Percentiles rank a stretch among this genome's conserved stretches.
phyloP scores from a whole-genome alignment of 805 yeast genomes.

The Lipomyces lipofer region DNA sequence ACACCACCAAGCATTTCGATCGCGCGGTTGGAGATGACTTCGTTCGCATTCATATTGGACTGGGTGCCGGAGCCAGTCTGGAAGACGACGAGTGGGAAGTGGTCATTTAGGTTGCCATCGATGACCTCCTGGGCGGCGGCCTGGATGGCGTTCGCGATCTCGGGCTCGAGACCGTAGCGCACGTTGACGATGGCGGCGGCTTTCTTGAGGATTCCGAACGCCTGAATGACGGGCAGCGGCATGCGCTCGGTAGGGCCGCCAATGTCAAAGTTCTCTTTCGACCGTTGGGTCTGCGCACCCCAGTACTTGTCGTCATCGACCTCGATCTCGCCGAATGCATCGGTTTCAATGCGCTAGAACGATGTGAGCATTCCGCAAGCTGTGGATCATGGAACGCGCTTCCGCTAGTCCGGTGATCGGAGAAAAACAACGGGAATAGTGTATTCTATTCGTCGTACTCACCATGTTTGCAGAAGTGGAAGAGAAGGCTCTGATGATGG shows the following conservation, averaged over 20 bases:
- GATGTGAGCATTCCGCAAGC: not conserved
- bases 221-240: slow-evolving; percentile 87
- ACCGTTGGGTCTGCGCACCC: slow-evolving; percentile 96
- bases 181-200: slow-evolving; percentile 92
- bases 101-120: slow-evolving; percentile 86
- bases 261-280: slow-evolving; percentile 89
- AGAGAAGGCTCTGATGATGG: not conserved
- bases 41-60: slow-evolving; percentile 98
- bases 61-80: slow-evolving; percentile 99
- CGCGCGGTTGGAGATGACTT: slow-evolving; percentile 97
- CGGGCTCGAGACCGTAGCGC: slow-evolving; percentile 82
- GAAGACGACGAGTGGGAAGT: slow-evolving; percentile 97
- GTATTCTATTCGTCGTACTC: not conserved
- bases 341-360: slow-evolving; percentile 70
- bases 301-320: slow-evolving; percentile 86
- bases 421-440: no score
- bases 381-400: not conserved
- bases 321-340: slow-evolving; percentile 95
- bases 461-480: not conserved
- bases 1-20: slow-evolving; percentile 92
- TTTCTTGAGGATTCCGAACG: slow-evolving; percentile 91
- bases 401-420: no score
- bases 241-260: slow-evolving; percentile 89
- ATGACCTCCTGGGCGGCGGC: slow-evolving; percentile 94
- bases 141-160: slow-evolving; percentile 79